A percentile compares a stretch with the other conserved stretches of the same genome.
phyloP scores from a whole-genome alignment of 1,139 yeast genomes.

The Meyerozyma athensensis region DNA sequence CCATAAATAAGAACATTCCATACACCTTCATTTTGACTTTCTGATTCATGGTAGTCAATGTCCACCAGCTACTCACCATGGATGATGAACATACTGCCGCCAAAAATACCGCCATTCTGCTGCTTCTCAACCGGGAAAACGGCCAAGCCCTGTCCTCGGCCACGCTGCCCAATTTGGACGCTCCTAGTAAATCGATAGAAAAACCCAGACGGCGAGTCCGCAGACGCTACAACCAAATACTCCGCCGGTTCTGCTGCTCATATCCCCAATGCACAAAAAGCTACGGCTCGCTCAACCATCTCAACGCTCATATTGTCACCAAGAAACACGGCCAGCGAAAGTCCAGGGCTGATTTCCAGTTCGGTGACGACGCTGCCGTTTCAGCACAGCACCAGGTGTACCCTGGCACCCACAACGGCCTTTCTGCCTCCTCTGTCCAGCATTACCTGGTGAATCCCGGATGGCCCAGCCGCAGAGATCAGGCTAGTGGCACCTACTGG shows the following conservation, averaged over 20 bases:
- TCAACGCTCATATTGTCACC: constrained; percentile 70
- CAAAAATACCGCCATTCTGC: background rate
- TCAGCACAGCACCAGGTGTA: background rate
- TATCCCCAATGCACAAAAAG: constrained; percentile 61
- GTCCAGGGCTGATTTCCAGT: constrained; percentile 61
- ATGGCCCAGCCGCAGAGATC: background rate
- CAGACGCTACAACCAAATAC: constrained; percentile 65
- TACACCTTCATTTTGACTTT: background rate
- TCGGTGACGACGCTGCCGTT: background rate
- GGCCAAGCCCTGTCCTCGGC: background rate
- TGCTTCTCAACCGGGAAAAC: background rate
- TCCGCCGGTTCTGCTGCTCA: constrained; percentile 59
- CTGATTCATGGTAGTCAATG: background rate
- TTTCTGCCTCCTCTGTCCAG: background rate
- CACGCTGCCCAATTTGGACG: background rate
- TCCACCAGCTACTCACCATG: background rate
- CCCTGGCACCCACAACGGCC: background rate
- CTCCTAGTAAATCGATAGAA: no score
- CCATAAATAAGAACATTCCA: background rate
- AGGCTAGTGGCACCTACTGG: constrained; percentile 3
- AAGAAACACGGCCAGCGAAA: constrained; percentile 71
- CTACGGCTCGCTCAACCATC: constrained; percentile 72
- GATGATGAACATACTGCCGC: background rate
- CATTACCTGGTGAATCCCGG: background rate
- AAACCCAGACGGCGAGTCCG: constrained; percentile 44